These are phyloP conservation scores for Lipomyces japonicus DNA, from an alignment of 805 yeast genomes.

Conservation along the genomic window DNA sequence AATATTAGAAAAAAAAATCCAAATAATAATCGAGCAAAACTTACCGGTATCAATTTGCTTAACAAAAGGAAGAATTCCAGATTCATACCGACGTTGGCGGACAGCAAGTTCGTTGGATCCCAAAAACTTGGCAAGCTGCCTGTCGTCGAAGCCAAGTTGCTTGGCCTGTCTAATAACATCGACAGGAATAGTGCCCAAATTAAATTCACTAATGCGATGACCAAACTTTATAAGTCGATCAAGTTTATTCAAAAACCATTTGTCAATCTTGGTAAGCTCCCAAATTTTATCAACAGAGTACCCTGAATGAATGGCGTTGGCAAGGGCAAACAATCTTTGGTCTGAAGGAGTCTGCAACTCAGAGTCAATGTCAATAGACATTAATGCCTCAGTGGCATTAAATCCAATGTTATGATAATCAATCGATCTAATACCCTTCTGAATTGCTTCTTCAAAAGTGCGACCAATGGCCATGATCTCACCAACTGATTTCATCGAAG, in stretches of 20 bases:
- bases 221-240: slow-evolving; percentile 71
- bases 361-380: slow-evolving; percentile 86
- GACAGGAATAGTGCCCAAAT: slow-evolving; percentile 52
- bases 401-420: slow-evolving; percentile 96
- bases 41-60: slow-evolving; percentile 88
- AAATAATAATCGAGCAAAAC: neutral
- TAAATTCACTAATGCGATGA: slow-evolving; percentile 39
- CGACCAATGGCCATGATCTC: slow-evolving; percentile 98
- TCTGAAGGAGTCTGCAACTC: slow-evolving; percentile 98
- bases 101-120: slow-evolving; percentile 90
- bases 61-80: slow-evolving; percentile 84
- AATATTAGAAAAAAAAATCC: neutral
- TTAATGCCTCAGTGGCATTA: slow-evolving; percentile 70
- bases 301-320: slow-evolving; percentile 85
- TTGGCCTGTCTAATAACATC: slow-evolving; percentile 75
- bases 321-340: slow-evolving; percentile 92
- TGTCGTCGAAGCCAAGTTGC: slow-evolving; percentile 94
- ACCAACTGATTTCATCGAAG: slow-evolving; percentile 98
- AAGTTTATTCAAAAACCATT: slow-evolving; percentile 92
- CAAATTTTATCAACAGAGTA: slow-evolving; percentile 91
- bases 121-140: slow-evolving; percentile 87
- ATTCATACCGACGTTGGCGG: slow-evolving; percentile 81
- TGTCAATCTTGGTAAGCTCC: slow-evolving; percentile 86
- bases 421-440: slow-evolving; percentile 93
- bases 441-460: slow-evolving; percentile 95